Conservation (phyloP, 495 filamentous ascomycete species). For the Tuber calosporum region DNA sequence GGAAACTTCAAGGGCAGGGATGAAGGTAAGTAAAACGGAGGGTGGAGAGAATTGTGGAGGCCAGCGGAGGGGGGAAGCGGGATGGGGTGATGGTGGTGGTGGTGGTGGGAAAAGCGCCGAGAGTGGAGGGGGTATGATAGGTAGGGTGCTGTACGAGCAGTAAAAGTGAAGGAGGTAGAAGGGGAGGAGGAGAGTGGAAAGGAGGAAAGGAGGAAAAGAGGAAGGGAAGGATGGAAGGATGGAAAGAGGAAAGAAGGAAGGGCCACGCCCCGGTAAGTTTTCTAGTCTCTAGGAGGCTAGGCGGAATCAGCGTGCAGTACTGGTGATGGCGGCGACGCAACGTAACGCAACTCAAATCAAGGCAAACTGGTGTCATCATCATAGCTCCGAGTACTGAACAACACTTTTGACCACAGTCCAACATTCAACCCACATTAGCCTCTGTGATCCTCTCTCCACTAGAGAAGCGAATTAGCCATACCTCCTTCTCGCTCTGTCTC, state of each 20-base stretch:
- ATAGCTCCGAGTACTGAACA: background rate
- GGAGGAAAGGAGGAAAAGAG: background rate
- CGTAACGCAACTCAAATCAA: conserved; percentile 4
- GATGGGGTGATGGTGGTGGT: background rate
- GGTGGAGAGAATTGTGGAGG: background rate
- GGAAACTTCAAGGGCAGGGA: background rate
- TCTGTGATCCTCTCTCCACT: background rate
- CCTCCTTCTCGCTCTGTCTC: too few relatives aligned
- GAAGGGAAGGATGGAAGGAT: too few relatives aligned
- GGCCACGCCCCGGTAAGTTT: background rate
- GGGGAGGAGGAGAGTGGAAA: background rate
- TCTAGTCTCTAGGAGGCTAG: background rate
- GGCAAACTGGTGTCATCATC: conserved; percentile 2
- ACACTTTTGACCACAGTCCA: background rate
- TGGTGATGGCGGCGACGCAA: conserved; percentile 5
- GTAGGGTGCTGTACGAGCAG: too few relatives aligned
- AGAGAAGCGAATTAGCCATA: background rate
- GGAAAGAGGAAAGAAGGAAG: background rate
- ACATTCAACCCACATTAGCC: background rate
- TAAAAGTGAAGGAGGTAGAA: background rate
- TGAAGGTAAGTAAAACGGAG: background rate
- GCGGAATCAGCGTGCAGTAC: background rate
- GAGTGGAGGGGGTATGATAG: conserved; percentile 1
- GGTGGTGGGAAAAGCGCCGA: background rate
- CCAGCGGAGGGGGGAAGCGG: background rate